phyloP scores from a whole-genome alignment of 2,329 filamentous ascomycete genomes.

The Simplicillium sp. region DNA sequence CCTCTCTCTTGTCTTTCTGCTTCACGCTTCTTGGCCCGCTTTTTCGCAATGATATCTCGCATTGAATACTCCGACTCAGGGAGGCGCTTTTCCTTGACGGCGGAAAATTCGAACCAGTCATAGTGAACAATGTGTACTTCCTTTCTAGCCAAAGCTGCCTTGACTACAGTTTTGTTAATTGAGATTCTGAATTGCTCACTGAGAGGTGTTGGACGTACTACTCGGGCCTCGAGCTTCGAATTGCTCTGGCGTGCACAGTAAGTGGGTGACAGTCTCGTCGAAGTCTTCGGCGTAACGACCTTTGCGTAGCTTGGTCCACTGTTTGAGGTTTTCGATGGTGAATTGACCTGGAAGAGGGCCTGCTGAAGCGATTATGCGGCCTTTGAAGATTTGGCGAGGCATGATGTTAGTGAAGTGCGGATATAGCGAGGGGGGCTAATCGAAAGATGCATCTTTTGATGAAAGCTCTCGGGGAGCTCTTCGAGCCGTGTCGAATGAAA shows the following conservation, averaged over 20 bases:
- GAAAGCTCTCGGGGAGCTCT: not conserved
- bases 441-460: not conserved
- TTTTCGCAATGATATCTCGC: slow-evolving; percentile 16
- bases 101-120: slow-evolving; percentile 45
- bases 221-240: slow-evolving; percentile 38
- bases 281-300: slow-evolving; percentile 47
- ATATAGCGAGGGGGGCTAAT: not conserved
- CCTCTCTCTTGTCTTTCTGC: slow-evolving; percentile 25
- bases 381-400: slow-evolving; percentile 37
- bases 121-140: slow-evolving; percentile 32
- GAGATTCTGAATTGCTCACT: not conserved
- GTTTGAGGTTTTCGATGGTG: slow-evolving; percentile 45
- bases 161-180: slow-evolving; percentile 19
- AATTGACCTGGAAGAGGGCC: slow-evolving; percentile 45
- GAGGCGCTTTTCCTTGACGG: slow-evolving; percentile 18
- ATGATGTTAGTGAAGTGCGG: slow-evolving; percentile 9
- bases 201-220: slow-evolving; percentile 15
- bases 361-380: slow-evolving; percentile 43
- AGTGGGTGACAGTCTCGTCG: slow-evolving; percentile 54
- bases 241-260: slow-evolving; percentile 56
- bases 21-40: slow-evolving; percentile 20
- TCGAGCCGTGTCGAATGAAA: not conserved
- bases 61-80: slow-evolving; percentile 33
- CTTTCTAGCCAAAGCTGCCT: slow-evolving; percentile 23
- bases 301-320: slow-evolving; percentile 56